These are phyloP conservation scores for Yamadazyma siamensis DNA, from an alignment of 1,139 yeast species.

Conservation along the genomic window DNA sequence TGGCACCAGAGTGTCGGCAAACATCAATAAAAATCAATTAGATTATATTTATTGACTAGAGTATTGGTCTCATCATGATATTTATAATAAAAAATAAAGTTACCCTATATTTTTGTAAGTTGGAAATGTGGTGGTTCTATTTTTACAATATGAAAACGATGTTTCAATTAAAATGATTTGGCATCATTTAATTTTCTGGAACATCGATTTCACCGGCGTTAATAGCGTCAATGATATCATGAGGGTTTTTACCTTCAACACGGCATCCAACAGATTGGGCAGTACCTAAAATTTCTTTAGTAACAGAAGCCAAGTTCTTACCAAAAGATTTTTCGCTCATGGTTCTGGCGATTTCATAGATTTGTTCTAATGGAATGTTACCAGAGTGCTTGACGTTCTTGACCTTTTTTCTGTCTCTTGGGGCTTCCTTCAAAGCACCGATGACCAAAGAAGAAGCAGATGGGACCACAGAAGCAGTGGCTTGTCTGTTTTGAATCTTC, in stretches of 20 bases:
- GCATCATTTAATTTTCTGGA: constrained; percentile 76
- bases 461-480: constrained; percentile 98
- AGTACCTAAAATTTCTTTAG: constrained; percentile 99
- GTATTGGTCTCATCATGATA: constrained; percentile 13
- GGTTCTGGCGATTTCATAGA: constrained; percentile 95
- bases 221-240: constrained; percentile 96
- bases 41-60: constrained; percentile 8
- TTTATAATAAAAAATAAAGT: constrained; percentile 9
- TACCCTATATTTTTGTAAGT: constrained; percentile 8
- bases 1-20: constrained; percentile 98
- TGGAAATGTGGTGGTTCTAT: constrained; percentile 9
- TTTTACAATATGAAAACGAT: constrained; percentile 9
- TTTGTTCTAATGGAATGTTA: constrained; percentile 96
- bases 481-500: constrained; percentile 99
- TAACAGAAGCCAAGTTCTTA: constrained; percentile 93
- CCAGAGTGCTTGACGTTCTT: constrained; percentile 99
- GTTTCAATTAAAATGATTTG: constrained; percentile 7
- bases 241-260: constrained; percentile 99
- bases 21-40: constrained; percentile 26
- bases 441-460: constrained; percentile 98
- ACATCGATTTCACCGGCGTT: constrained; percentile 97
- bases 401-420: constrained; percentile 99
- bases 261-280: constrained; percentile 99
- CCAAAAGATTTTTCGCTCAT: constrained; percentile 98
- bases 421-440: constrained; percentile 99